Base-by-base conservation (phyloP, 2,329 filamentous ascomycete genomes). In the Microcyclospora tardicrescens region DNA sequence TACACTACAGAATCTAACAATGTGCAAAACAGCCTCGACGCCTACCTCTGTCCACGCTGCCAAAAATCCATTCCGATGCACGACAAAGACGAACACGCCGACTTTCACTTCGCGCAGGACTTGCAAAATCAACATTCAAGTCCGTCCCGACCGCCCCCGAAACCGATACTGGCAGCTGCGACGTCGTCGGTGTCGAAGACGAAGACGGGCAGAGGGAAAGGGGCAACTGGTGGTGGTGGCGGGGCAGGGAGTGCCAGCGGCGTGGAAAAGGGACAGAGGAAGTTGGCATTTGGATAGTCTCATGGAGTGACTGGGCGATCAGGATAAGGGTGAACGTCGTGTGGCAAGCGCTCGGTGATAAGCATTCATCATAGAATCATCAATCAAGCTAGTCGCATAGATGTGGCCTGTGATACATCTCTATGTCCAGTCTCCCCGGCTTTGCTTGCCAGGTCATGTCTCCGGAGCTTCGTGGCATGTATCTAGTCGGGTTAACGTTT, bases 21-120 rank as follows among this genome's bases (percentile, higher is more conserved):
- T 24, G 28, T 19, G 16, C 16, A 27, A 11, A 16, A 14, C 35
- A 35, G 15, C 4, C 29, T 5, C 53, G 61, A 62, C 9, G 51
- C 46, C 0, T 72, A 66, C 46, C 63, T 65, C 40, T 93, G 85
- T 59, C 56, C 66, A 36, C 75, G 75, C 45, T 94, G 86, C 59
- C 69, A 72, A 42, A 69, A 44, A 6, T 56, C 58, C n/a, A 65
- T 91, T 28, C 66, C 69, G 10, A 65, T 68, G 30, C 55, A 65
- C 16, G 73, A 79, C 40, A 71, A 72, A 49, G 72, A 78, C 47
- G 87, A 83, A 61, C 91, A 98, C 59, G 69, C 80, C 38, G 91
- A 98, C 59, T 96, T 87, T 80, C 91, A 98, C 62, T 81, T 94
- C 62, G 91, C 91, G 34, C 84, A 83, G 62, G 82, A 89, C 50